These are phyloP conservation scores for Fusarium denticulatum DNA, from an alignment of 2,329 filamentous ascomycete genomes.

Conservation along the genomic window DNA sequence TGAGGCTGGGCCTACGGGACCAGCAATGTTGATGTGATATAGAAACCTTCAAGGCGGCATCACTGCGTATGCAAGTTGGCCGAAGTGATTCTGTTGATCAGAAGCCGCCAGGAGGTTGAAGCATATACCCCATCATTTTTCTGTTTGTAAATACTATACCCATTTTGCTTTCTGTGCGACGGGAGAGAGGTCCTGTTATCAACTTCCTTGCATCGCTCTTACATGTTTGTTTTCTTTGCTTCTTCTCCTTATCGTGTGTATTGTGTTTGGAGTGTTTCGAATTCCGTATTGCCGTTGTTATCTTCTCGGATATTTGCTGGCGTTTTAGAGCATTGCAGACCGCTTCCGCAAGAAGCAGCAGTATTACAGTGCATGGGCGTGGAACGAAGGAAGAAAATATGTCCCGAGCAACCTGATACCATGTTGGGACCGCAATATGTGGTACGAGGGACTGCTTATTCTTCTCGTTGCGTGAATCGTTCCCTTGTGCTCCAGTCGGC, in stretches of 20 bases:
- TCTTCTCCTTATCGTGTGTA: not conserved
- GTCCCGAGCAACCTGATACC: not conserved
- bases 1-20: not conserved
- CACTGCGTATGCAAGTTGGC: not conserved
- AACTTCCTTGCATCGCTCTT: not conserved
- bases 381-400: not conserved
- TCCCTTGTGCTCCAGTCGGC: not conserved
- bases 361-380: not conserved
- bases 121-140: slow-evolving; percentile 1
- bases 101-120: not conserved
- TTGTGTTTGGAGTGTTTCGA: not conserved
- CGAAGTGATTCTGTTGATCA: not conserved
- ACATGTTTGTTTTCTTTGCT: not conserved
- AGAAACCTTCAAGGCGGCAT: not conserved
- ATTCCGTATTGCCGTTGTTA: not conserved
- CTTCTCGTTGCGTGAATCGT: not conserved
- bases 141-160: not conserved
- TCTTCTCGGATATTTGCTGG: not conserved
- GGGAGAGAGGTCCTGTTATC: not conserved
- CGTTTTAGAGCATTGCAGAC: not conserved
- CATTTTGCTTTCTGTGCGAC: not conserved
- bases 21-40: not conserved
- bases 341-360: not conserved
- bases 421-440: not conserved
- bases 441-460: not conserved